Conservation (phyloP, 345 rosid genomes). For the Theobroma cacao region DNA sequence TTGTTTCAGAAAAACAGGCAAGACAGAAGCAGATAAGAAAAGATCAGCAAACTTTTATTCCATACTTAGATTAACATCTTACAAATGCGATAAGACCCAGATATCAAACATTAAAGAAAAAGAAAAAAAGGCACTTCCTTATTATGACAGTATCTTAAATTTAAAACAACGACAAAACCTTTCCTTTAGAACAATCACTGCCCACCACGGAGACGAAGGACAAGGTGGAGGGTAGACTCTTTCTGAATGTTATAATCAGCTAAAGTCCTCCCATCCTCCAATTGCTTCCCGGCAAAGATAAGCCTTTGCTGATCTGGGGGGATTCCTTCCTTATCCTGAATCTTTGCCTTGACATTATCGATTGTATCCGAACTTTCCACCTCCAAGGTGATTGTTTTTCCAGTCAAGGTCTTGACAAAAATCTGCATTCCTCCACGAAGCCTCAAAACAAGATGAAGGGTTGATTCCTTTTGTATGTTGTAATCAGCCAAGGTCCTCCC, state of each 20-base stretch:
- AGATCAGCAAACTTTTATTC: not conserved
- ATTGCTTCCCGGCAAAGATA: slow-evolving; percentile 21
- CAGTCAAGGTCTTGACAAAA: slow-evolving; percentile 10
- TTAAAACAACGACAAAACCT: not conserved
- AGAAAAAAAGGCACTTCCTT: not conserved
- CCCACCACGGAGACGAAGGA: slow-evolving; percentile 18
- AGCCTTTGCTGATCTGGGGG: slow-evolving; percentile 20
- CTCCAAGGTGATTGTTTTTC: slow-evolving; percentile 6
- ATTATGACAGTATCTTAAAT: not conserved
- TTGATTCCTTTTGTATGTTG: slow-evolving; percentile 18
- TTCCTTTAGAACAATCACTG: not conserved
- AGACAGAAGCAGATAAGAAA: not conserved
- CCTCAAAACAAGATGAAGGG: slow-evolving; percentile 20
- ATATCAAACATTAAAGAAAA: not conserved
- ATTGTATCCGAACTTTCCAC: slow-evolving; percentile 9
- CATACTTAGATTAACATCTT: not conserved
- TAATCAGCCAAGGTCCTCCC: slow-evolving; percentile 17
- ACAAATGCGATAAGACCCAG: not conserved
- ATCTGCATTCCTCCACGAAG: slow-evolving; percentile 22
- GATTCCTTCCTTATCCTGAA: slow-evolving; percentile 17
- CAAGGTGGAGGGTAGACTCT: slow-evolving; percentile 21
- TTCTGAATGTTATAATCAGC: slow-evolving; percentile 22
- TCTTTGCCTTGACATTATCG: slow-evolving; percentile 17
- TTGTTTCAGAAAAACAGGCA: not conserved
- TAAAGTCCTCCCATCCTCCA: slow-evolving; percentile 20